Evolutionary conservation across 768 basidiomycete species (phyloP).

Genomic region (Rhodotorula kratochvilovae): DNA sequence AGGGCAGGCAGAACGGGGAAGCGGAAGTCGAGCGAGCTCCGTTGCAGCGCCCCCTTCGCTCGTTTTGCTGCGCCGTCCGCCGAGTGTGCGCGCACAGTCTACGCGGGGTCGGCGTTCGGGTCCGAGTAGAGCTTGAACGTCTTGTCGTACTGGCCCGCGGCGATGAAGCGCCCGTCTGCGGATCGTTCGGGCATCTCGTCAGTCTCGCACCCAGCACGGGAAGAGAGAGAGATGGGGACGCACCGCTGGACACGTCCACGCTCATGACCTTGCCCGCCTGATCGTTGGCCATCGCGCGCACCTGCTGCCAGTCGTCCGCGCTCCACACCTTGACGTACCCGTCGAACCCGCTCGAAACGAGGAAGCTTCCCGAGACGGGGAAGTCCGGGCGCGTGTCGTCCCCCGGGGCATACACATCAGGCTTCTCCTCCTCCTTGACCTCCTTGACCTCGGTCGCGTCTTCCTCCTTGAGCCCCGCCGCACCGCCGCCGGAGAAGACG

Average conservation of each 20-base stretch:
- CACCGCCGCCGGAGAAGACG: constrained; percentile 22
- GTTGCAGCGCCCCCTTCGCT: no score
- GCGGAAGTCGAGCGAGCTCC: no score
- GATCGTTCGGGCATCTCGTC: background rate
- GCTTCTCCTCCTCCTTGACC: constrained; percentile 19
- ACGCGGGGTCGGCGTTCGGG: constrained; percentile 24
- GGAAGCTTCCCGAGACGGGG: constrained; percentile 82
- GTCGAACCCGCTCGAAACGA: constrained; percentile 91
- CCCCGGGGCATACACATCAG: constrained; percentile 37
- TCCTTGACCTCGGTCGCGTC: constrained; percentile 29
- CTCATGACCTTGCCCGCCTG: constrained; percentile 95
- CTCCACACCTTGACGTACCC: constrained; percentile 94
- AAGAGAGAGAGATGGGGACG: background rate
- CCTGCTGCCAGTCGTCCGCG: constrained; percentile 94
- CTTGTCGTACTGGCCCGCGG: constrained; percentile 27
- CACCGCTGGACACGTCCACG: constrained; percentile 73
- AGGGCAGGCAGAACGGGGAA: no score
- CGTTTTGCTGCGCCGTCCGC: no score
- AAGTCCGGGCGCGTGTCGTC: constrained; percentile 61
- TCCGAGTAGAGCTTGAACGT: constrained; percentile 27
- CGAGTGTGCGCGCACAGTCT: background rate
- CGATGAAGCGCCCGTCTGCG: constrained; percentile 37
- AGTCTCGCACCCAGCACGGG: background rate
- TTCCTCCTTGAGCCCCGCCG: constrained; percentile 5
- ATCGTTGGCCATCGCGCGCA: constrained; percentile 82